Evolutionary conservation across 805 yeast genomes (phyloP).

Genomic region (Yueomyces sinensis): DNA sequence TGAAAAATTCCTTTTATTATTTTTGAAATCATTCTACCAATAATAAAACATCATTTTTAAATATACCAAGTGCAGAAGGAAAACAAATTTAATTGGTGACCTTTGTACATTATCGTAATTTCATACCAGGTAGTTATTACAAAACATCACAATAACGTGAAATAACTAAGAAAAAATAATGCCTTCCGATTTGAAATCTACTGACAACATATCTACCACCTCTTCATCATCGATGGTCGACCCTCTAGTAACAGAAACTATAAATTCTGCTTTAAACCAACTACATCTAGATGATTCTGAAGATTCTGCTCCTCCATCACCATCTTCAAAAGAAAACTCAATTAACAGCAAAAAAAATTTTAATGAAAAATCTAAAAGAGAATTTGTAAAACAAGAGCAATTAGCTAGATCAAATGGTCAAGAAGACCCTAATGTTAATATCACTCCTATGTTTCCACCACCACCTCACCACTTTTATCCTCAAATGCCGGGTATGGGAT

Average conservation of each 20-base stretch:
- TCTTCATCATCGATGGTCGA: slow-evolving; percentile 5
- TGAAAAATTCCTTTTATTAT: no score
- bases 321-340: not conserved
- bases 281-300: slow-evolving; percentile 19
- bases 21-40: no score
- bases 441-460: slow-evolving; percentile 1
- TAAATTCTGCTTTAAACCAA: slow-evolving; percentile 22
- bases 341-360: not conserved
- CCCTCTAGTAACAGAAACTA: slow-evolving; percentile 16
- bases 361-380: not conserved
- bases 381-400: not conserved
- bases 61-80: no score
- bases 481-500: slow-evolving; percentile 21
- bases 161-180: no score
- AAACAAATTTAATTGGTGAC: no score
- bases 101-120: no score
- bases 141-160: no score
- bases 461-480: slow-evolving; percentile 9
- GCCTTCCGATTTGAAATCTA: no score
- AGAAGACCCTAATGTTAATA: no score
- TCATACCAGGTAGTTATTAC: no score
- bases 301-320: slow-evolving; percentile 2
- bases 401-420: not conserved
- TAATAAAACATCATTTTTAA: no score
- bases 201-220: no score